A percentile compares a stretch with the other conserved stretches of the same genome.
Conservation (phyloP, 2,329 filamentous ascomycete species). For the Alternaria incomplexa region DNA sequence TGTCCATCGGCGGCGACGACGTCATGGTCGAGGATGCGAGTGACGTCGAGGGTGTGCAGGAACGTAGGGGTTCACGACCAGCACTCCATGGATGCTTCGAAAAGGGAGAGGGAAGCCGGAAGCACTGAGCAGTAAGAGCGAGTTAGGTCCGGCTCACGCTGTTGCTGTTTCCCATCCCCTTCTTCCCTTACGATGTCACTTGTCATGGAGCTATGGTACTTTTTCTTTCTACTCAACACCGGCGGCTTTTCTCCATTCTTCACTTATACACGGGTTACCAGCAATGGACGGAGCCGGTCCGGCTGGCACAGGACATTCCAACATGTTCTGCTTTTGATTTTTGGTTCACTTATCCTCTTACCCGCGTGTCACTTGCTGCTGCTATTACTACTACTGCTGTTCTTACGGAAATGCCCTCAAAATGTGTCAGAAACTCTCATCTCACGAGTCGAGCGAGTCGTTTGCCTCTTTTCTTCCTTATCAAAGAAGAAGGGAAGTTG, state of each 20-base stretch:
- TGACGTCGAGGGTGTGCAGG: constrained; percentile 46
- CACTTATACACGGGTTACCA: constrained; percentile 27
- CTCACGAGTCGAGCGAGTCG: constrained; percentile 26
- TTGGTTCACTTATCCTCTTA: neutral
- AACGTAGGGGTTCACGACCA: constrained; percentile 40
- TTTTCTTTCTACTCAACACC: constrained; percentile 2
- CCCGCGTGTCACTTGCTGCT: neutral
- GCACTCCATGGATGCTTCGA: constrained; percentile 42
- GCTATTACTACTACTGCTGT: neutral
- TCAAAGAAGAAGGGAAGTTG: constrained; percentile 3
- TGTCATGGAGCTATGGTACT: constrained; percentile 23
- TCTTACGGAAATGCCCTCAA: constrained; percentile 10
- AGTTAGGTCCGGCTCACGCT: constrained; percentile 35
- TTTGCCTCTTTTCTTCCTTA: no score
- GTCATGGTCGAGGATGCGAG: constrained; percentile 49
- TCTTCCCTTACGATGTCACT: constrained; percentile 14
- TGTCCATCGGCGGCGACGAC: constrained; percentile 43
- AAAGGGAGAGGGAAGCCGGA: constrained; percentile 45
- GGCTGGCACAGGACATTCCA: constrained; percentile 8
- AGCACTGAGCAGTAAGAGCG: constrained; percentile 37
- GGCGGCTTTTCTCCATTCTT: constrained; percentile 4
- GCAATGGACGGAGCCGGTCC: constrained; percentile 23
- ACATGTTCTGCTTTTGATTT: constrained; percentile 10
- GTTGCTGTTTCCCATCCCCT: constrained; percentile 16
- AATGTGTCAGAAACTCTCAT: constrained; percentile 36